Base-by-base conservation (phyloP, 495 filamentous ascomycete species). In the Tuber calosporum region DNA sequence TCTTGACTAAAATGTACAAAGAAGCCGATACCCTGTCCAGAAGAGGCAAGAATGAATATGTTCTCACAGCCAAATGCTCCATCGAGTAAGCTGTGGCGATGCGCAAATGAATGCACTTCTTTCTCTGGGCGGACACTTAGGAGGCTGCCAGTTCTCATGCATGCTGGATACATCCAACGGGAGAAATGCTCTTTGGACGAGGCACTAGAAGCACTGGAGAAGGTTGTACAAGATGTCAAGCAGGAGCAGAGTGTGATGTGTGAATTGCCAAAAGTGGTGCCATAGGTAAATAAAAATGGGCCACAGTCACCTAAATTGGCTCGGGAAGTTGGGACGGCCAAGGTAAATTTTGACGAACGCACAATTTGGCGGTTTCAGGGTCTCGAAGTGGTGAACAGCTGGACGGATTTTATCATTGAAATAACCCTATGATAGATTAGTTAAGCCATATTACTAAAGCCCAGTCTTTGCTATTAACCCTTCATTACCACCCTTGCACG, bases 61-160 rank as follows among this genome's bases (percentile, higher is more conserved):
- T 80, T 80, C 71, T 77, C 79, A 5, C 69, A 79, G 38, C 80
- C 80, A 3, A 38, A 78, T 36, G 69, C 77, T 40, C 67, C 80
- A n/a, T 80, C 77, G 36, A 75, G 74, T 6, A 74, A 73, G 36
- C 73, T 82, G 22, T 82, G 80, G 80, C 75, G 75, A n/a, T 77
- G 74, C 26, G 77, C 80, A 37, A 73, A 53, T 4, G 68, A 68
- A 34, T 81, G 80, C 36, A 70, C 69, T 34, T 66, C 74, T 26
- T 71, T 79, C 30, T 80, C 74, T 26, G 80, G 80, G 38, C 70
- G 80, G 38, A 73, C 72, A 9, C 58, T 82, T 22, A 77, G 77
- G 48, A 82, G 78, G 40, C 26, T 81, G 20, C 80, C 79, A 1
- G 70, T 82, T 26, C 43, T 82, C 34, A 81, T 82, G 80, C 80